Conservation (phyloP, 2,329 filamentous ascomycete genomes). For the Fusarium circinatum region DNA sequence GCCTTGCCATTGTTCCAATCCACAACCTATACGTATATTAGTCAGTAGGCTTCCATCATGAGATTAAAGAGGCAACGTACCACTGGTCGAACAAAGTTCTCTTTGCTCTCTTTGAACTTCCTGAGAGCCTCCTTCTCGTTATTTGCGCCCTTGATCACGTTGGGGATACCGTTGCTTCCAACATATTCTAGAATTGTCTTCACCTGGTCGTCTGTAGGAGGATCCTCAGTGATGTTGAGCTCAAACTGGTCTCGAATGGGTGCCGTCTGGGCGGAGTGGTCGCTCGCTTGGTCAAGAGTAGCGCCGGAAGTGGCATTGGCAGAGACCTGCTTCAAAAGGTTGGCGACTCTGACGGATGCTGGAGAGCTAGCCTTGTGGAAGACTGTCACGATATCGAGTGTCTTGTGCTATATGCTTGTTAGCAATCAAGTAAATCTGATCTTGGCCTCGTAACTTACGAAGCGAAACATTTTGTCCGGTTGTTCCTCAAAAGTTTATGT, state of each 20-base stretch:
- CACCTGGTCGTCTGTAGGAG: constrained; percentile 85
- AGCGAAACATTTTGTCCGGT: constrained; percentile 57
- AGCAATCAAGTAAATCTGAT: constrained; percentile 18
- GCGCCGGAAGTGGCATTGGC: constrained; percentile 74
- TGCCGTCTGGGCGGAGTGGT: constrained; percentile 72
- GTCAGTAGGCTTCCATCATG: neutral
- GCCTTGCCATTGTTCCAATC: constrained; percentile 95
- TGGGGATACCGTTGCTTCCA: constrained; percentile 67
- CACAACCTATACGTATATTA: constrained; percentile 63
- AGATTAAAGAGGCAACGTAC: constrained; percentile 59
- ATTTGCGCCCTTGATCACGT: constrained; percentile 77
- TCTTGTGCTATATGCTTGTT: constrained; percentile 69
- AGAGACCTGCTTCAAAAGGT: constrained; percentile 82
- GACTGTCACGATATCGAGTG: constrained; percentile 91
- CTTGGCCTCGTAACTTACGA: constrained; percentile 50
- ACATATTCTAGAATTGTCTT: constrained; percentile 87
- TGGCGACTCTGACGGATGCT: constrained; percentile 77
- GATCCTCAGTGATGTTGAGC: constrained; percentile 81
- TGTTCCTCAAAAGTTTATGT: neutral
- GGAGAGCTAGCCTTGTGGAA: constrained; percentile 87
- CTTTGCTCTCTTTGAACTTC: constrained; percentile 76
- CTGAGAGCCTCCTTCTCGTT: constrained; percentile 81
- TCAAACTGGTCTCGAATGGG: constrained; percentile 77
- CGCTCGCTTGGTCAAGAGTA: constrained; percentile 79
- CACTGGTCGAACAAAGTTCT: constrained; percentile 79